A percentile compares a stretch with the other conserved stretches of the same genome.
Conservation (phyloP, 78 protist species). For the Neovahlkampfia damariscottae region DNA sequence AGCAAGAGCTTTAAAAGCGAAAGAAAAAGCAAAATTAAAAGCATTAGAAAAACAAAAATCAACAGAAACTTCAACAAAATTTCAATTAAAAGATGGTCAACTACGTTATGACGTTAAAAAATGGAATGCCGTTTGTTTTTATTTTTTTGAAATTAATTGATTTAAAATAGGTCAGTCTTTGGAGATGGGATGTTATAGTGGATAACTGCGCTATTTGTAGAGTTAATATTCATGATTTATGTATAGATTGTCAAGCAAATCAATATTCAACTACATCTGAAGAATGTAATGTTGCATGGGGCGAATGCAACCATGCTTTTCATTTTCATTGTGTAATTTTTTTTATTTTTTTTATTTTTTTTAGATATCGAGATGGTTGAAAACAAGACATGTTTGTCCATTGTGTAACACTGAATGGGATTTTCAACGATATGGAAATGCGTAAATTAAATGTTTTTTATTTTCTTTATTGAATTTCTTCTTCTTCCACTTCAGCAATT, state of each 20-base stretch:
- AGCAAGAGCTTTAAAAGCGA: background rate
- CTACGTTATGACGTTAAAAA: constrained; percentile 73
- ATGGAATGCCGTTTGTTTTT: constrained; percentile 96
- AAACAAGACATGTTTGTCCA: constrained; percentile 67
- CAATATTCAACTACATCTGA: constrained; percentile 77
- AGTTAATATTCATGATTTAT: constrained; percentile 77
- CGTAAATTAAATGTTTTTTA: too few relatives aligned
- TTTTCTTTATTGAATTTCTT: too few relatives aligned
- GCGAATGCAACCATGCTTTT: constrained; percentile 92
- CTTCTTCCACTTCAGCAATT: too few relatives aligned
- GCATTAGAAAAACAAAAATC: background rate
- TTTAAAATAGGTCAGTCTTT: too few relatives aligned
- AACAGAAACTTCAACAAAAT: background rate
- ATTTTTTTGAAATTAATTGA: too few relatives aligned
- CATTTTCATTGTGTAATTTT: constrained; percentile 94
- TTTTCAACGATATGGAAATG: constrained; percentile 60
- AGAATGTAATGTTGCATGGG: constrained; percentile 96
- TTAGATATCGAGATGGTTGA: constrained; percentile 92
- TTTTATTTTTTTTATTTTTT: too few relatives aligned
- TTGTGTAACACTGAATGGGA: constrained; percentile 58
- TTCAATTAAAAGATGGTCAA: constrained; percentile 7
- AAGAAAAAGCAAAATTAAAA: background rate
- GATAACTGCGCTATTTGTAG: constrained; percentile 94
- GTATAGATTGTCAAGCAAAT: constrained; percentile 92
- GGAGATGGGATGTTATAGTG: constrained; percentile 88